Base-by-base conservation (phyloP, 1,284 basidiomycete species). In the Leccinum angustisporum region DNA sequence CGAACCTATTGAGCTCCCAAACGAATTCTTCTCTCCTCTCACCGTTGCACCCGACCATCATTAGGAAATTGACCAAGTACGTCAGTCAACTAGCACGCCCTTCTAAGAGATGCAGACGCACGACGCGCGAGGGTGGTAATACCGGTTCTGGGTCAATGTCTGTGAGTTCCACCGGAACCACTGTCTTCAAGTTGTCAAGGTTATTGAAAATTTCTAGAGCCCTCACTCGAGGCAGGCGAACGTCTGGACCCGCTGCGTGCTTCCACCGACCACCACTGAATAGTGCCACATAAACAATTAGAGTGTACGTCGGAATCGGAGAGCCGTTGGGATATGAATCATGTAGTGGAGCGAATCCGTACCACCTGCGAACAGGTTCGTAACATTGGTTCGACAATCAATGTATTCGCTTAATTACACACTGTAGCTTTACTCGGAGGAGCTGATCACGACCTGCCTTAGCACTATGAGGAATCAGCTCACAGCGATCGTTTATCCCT, bases 391-490 rank as follows among this genome's bases (percentile, higher is more conserved):
- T 55, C 11, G 4, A 5, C 48, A 34, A 3, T 54, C 70, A 16
- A 11, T 38, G 6, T 30, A 38, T 59, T 38, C 36, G 30, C 58
- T 61, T 16, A 72, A 21, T 27, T 16, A 54, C 13, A 1, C 34
- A 21, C 31, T 48, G 8, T 70, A 94, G 91, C 78, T 94, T 36
- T 97, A 92, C 72, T 97, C 95, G 0, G 96, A 98, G 72, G 96
- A 98, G 72, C 79, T 95, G 13, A 90, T 98, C 61, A 88, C 87
- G 0, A 79, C 84, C 0, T 95, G 94, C 71, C 81, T 98, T 8
- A 80, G 79, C 43, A 81, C 87, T 0, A 80, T 95, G 65, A 95
- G 96, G 72, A 88, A 89, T 62, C 87, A 91, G 62, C 83, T 98
- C 27, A 86, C 86, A 1, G 86, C 86, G 71, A 81, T 94, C 51